A percentile compares a stretch with the other conserved stretches of the same genome.
phyloP scores from a whole-genome alignment of 2,329 filamentous ascomycete genomes.

The Tolypocladium pustulatum region DNA sequence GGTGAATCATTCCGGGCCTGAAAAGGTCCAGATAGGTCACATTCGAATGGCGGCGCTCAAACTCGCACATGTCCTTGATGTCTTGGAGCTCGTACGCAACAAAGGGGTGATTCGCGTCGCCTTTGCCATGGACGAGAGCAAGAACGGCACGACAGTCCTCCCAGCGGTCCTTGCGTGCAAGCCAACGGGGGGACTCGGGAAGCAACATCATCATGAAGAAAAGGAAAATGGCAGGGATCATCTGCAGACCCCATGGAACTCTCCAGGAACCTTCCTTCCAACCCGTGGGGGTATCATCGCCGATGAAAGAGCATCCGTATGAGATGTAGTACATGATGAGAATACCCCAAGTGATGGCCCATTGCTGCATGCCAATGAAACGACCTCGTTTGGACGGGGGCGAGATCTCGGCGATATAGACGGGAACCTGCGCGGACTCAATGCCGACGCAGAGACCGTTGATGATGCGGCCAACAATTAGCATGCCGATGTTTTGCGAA shows the following conservation, averaged over 20 bases:
- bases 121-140: conserved; percentile 53
- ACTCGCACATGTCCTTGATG: conserved; percentile 63
- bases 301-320: conserved; percentile 52
- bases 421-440: conserved; percentile 55
- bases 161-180: conserved; percentile 51
- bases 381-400: conserved; percentile 43
- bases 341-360: conserved; percentile 59
- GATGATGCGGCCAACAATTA: conserved; percentile 48
- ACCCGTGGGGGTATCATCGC: conserved; percentile 14
- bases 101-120: conserved; percentile 52
- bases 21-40: conserved; percentile 65
- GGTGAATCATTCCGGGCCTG: conserved; percentile 51
- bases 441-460: conserved; percentile 60
- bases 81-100: conserved; percentile 60
- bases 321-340: conserved; percentile 62
- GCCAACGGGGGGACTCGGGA: conserved; percentile 53
- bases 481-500: conserved; percentile 34
- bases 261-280: conserved; percentile 47
- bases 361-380: conserved; percentile 64
- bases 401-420: conserved; percentile 59
- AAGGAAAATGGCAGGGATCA: conserved; percentile 49
- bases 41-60: conserved; percentile 59
- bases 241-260: conserved; percentile 55
- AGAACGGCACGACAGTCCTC: conserved; percentile 44
- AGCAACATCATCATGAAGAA: conserved; percentile 49